A percentile compares a stretch with the other conserved stretches of the same genome.
These are phyloP conservation scores for Teratosphaeria gauchensis DNA, from an alignment of 2,329 filamentous ascomycete species.

Conservation along the genomic window DNA sequence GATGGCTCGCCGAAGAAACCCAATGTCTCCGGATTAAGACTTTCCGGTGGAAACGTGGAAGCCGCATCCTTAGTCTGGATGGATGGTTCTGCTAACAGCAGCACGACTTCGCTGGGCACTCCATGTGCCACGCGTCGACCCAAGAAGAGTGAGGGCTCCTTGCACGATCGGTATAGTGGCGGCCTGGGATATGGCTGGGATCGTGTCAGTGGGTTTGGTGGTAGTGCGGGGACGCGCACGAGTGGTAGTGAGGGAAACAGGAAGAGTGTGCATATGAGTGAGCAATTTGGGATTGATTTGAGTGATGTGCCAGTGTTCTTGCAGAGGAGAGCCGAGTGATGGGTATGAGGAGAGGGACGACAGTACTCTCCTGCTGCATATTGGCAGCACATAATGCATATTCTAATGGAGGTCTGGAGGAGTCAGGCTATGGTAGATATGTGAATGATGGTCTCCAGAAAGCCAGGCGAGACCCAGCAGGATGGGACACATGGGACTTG, in stretches of 20 bases:
- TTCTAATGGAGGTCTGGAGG: not conserved
- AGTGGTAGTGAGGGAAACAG: constrained; percentile 16
- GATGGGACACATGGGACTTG: not conserved
- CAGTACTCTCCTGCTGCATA: not conserved
- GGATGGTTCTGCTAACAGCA: not conserved
- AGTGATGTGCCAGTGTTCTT: constrained; percentile 33
- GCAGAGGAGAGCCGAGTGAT: constrained; percentile 3
- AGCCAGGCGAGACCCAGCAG: not conserved
- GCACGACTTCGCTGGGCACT: constrained; percentile 1
- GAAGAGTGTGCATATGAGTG: constrained; percentile 25
- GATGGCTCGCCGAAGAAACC: constrained; percentile 7
- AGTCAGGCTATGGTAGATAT: not conserved
- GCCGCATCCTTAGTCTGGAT: not conserved
- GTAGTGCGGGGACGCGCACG: constrained; percentile 28
- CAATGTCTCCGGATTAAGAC: not conserved
- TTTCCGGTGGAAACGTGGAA: not conserved
- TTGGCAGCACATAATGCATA: not conserved
- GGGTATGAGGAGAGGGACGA: not conserved
- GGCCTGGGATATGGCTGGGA: constrained; percentile 29
- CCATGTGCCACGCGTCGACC: not conserved
- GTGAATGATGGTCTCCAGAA: not conserved
- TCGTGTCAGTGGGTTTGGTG: constrained; percentile 23
- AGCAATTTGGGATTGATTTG: constrained; percentile 29
- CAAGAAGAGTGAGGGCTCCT: constrained; percentile 5
- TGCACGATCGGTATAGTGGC: constrained; percentile 27